Percentiles rank a stretch among this genome's conserved stretches.
Evolutionary conservation across 805 yeast genomes (phyloP).

Genomic region (Torulaspora microellipsoides): DNA sequence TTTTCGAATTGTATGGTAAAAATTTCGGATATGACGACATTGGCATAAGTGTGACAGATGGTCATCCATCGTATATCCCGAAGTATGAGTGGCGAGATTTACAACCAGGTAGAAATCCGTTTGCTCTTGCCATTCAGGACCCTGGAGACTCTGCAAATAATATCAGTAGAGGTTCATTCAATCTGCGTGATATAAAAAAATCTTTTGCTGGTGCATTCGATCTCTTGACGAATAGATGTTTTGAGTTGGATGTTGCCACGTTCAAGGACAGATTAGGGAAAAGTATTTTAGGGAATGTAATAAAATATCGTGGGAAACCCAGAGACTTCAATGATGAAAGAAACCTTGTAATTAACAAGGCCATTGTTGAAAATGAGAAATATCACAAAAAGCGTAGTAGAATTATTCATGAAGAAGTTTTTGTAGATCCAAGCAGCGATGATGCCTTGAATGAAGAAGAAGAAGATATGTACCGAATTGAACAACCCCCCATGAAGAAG

Average conservation of each 20-base stretch:
- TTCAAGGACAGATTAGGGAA: slow-evolving; percentile 65
- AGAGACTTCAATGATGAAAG: slow-evolving; percentile 79
- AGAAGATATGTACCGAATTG: slow-evolving; percentile 20
- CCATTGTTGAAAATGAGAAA: slow-evolving; percentile 38
- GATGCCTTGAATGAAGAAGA: slow-evolving; percentile 26
- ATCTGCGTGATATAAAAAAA: slow-evolving; percentile 69
- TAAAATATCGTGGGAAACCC: slow-evolving; percentile 65
- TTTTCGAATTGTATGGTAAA: slow-evolving; percentile 87
- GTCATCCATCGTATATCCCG: slow-evolving; percentile 53
- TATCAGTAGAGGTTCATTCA: slow-evolving; percentile 79
- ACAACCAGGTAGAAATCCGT: slow-evolving; percentile 40
- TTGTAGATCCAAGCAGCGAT: slow-evolving; percentile 21
- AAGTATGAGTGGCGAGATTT: slow-evolving; percentile 53
- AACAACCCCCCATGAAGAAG: slow-evolving; percentile 19
- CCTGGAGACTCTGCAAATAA: slow-evolving; percentile 82
- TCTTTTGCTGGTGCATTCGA: slow-evolving; percentile 89
- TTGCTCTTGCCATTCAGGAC: slow-evolving; percentile 74
- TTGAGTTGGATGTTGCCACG: slow-evolving; percentile 59
- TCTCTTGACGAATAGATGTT: slow-evolving; percentile 66
- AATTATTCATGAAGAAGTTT: slow-evolving; percentile 19
- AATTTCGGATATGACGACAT: slow-evolving; percentile 81
- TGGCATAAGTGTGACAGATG: slow-evolving; percentile 58
- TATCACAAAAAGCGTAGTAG: slow-evolving; percentile 26
- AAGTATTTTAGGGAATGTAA: slow-evolving; percentile 75
- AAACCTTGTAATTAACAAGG: slow-evolving; percentile 55